These are phyloP conservation scores for Dothideomycetes sp. DNA, from an alignment of 2,329 filamentous ascomycete species.

Conservation along the genomic window DNA sequence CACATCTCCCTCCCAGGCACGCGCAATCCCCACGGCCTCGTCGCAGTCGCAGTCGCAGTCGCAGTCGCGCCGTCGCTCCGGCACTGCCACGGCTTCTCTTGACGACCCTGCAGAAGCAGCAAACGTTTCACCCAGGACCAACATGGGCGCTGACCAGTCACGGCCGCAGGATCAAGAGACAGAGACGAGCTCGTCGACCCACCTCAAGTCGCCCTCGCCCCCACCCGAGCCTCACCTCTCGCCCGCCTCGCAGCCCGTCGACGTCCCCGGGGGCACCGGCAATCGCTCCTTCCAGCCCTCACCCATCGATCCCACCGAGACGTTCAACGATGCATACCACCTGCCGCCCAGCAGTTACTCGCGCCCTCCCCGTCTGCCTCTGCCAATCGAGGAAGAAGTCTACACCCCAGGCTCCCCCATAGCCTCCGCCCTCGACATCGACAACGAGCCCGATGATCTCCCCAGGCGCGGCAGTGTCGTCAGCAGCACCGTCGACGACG, in stretches of 20 bases:
- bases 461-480: constrained; percentile 42
- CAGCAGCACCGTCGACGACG: constrained; percentile 58
- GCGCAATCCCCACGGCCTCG: not conserved
- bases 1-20: constrained; percentile 2
- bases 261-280: constrained; percentile 23
- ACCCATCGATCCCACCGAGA: constrained; percentile 15
- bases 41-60: no score
- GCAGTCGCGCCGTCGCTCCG: constrained; percentile 17
- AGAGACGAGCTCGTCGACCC: not conserved
- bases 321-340: constrained; percentile 21
- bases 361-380: constrained; percentile 76
- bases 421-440: constrained; percentile 46
- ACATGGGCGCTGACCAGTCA: constrained; percentile 8
- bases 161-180: constrained; percentile 1
- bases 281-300: constrained; percentile 13
- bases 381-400: constrained; percentile 87
- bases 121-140: constrained; percentile 1
- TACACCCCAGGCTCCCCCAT: constrained; percentile 87
- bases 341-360: constrained; percentile 35
- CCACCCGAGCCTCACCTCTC: constrained; percentile 13
- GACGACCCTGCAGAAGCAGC: constrained; percentile 21
- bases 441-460: constrained; percentile 37
- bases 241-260: constrained; percentile 26
- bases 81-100: constrained; percentile 13
- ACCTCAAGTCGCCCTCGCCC: constrained; percentile 7